Evolutionary conservation across 2,329 filamentous ascomycete species (phyloP), one percentile per base, ranked within the genome.

Genomic region (Trichoderma guizhouense): DNA sequence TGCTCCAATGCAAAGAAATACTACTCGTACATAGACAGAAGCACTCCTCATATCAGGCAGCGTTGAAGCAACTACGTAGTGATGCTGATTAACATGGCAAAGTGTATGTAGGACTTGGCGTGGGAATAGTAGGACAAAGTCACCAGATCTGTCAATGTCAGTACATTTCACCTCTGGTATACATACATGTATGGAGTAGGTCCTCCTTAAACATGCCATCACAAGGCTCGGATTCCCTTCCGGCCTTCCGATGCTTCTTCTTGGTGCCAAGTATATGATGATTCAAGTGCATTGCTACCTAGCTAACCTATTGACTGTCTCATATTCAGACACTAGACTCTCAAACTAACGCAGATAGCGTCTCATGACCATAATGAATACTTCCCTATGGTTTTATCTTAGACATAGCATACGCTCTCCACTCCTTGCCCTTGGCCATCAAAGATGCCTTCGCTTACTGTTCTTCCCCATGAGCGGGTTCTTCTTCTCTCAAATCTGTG

Each of bases 401-500:
- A 43, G 58, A 39, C 68, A 57, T 63, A 24, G n/a, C 57, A 69
- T 14, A n/a, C 18, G 30, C 28, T 32, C 39, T 39, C 24, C 24
- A 34, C 68, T 32, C 24, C 12, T 55, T 58, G 34, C n/a, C 30
- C 30, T 28, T 55, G 18, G 12, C 26, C 32, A 21, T 6, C 34
- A 53, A n/a, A 21, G 11, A 11, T 28, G 14, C 7, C 24, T 12
- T 21, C 53, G 26, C 28, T 53, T 15, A 21, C 28, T 53, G 28
- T 39, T 66, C 34, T 30, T 26, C 60, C 28, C 34, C 24, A 28
- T 18, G 26, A 8, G 26, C 11, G 15, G 24, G 12, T 8, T 57
- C 26, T 32, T 51, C 60, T 55, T 73, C 70, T 30, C 43, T 66
- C 76, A 86, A 78, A 75, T 86, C 83, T 3, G 85, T 87, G 69